A percentile compares a stretch with the other conserved stretches of the same genome.
These are phyloP conservation scores for Isabelozyma rhagii DNA, from an alignment of 805 yeast genomes.

Conservation along the genomic window DNA sequence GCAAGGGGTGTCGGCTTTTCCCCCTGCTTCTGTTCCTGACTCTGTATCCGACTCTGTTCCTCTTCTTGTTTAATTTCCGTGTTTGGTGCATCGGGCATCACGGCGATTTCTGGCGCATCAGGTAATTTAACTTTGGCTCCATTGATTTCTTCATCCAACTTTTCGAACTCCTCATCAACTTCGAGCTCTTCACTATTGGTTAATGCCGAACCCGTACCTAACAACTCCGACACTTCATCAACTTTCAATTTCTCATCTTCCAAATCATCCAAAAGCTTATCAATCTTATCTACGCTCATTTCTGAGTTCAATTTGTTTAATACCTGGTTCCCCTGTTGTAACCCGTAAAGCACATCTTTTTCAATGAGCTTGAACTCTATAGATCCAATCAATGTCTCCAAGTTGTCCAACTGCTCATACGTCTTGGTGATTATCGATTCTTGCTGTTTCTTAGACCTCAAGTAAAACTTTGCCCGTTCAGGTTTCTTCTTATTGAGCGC, in stretches of 20 bases:
- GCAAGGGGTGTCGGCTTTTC: no score
- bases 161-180: constrained; percentile 60
- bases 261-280: constrained; percentile 75
- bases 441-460: constrained; percentile 81
- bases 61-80: no score
- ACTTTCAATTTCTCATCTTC: constrained; percentile 81
- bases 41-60: no score
- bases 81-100: constrained; percentile 10
- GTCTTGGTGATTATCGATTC: constrained; percentile 67
- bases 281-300: constrained; percentile 75
- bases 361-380: constrained; percentile 91
- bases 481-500: constrained; percentile 53
- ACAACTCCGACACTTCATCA: constrained; percentile 60
- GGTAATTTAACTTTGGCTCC: constrained; percentile 12
- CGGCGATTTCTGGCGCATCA: constrained; percentile 7
- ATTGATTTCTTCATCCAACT: constrained; percentile 45
- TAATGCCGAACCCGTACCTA: constrained; percentile 41
- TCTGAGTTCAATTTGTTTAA: constrained; percentile 75
- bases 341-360: constrained; percentile 75
- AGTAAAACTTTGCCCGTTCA: constrained; percentile 61
- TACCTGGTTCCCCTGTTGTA: constrained; percentile 76
- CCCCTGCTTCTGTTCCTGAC: no score
- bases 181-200: constrained; percentile 53
- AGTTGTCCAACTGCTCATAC: constrained; percentile 69
- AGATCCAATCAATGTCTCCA: constrained; percentile 74